Evolutionary conservation across 192 early-diverging fungal species (phyloP).

Genomic region (Coemansia asiatica): DNA sequence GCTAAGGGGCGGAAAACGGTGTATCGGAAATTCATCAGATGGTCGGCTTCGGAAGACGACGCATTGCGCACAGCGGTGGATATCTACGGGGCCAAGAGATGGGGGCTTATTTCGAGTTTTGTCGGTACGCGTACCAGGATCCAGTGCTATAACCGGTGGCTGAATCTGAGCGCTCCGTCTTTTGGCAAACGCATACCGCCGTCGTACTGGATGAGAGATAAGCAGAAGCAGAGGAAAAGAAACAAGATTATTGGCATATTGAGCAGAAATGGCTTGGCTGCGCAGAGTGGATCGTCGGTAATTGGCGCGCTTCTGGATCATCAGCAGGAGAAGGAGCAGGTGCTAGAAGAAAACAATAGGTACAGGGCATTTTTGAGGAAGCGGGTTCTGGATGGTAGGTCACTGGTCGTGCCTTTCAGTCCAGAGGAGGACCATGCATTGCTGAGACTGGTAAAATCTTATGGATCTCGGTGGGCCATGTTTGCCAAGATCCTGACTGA

Average conservation of each 20-base stretch:
- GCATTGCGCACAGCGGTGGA: conserved; percentile 29
- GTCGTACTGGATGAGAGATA: conserved; percentile 13
- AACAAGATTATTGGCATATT: neutral
- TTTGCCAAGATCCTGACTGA: conserved; percentile 25
- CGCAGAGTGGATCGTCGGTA: conserved; percentile 3
- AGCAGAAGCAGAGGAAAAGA: conserved; percentile 2
- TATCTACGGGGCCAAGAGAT: conserved; percentile 23
- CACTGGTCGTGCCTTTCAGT: conserved; percentile 15
- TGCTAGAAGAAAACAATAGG: neutral
- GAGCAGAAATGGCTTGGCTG: neutral
- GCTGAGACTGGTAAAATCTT: conserved; percentile 18
- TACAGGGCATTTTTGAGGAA: neutral
- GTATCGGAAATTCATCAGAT: neutral
- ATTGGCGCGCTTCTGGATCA: conserved; percentile 1
- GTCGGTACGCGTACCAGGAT: conserved; percentile 22
- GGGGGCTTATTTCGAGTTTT: conserved; percentile 22
- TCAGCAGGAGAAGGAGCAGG: conserved; percentile 8
- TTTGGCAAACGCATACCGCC: conserved; percentile 12
- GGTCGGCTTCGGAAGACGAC: conserved; percentile 38
- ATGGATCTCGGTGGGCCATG: conserved; percentile 19
- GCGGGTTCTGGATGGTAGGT: conserved; percentile 3
- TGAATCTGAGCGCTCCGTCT: conserved; percentile 14
- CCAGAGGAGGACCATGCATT: conserved; percentile 24
- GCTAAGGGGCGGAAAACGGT: neutral
- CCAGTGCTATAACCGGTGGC: conserved; percentile 30